phyloP scores from a whole-genome alignment of 352 stramenopile species.

The Globisporangium viniferum region DNA sequence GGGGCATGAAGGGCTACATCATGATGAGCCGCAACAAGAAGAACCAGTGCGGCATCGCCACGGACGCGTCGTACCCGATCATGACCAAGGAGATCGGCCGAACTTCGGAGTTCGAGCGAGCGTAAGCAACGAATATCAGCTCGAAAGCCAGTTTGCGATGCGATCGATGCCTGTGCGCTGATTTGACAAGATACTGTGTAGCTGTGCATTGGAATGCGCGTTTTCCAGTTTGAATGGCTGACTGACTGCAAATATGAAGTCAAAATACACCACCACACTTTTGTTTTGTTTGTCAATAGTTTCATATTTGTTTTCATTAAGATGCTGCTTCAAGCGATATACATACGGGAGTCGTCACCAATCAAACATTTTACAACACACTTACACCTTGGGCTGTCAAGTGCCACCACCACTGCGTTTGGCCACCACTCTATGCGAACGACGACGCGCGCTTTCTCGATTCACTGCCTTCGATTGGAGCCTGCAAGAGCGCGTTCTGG shows the following conservation, averaged over 20 bases:
- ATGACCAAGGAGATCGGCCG: conserved; percentile 24
- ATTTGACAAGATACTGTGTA: neutral
- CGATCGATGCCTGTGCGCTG: neutral
- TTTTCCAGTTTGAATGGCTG: neutral
- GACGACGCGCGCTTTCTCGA: conserved; percentile 16
- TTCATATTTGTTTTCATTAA: conserved; percentile 4
- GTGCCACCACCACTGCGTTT: neutral
- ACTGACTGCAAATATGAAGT: neutral
- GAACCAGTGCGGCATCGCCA: conserved; percentile 95
- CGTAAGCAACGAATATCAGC: neutral
- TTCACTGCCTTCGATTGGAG: conserved; percentile 1
- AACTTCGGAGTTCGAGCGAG: conserved; percentile 2
- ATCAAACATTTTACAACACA: conserved; percentile 8
- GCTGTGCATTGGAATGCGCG: neutral
- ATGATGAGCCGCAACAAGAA: conserved; percentile 74
- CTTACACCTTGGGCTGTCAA: neutral
- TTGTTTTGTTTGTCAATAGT: neutral
- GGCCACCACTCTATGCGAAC: conserved; percentile 3
- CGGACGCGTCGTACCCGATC: conserved; percentile 73
- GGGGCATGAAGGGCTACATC: conserved; percentile 90
- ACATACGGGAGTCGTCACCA: conserved; percentile 3
- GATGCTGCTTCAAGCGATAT: conserved; percentile 6
- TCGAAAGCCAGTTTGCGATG: neutral
- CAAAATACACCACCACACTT: neutral
- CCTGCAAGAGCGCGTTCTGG: conserved; percentile 32